Evolutionary conservation across 352 stramenopile species (phyloP).

Genomic region (Phytophthora ohioensis): DNA sequence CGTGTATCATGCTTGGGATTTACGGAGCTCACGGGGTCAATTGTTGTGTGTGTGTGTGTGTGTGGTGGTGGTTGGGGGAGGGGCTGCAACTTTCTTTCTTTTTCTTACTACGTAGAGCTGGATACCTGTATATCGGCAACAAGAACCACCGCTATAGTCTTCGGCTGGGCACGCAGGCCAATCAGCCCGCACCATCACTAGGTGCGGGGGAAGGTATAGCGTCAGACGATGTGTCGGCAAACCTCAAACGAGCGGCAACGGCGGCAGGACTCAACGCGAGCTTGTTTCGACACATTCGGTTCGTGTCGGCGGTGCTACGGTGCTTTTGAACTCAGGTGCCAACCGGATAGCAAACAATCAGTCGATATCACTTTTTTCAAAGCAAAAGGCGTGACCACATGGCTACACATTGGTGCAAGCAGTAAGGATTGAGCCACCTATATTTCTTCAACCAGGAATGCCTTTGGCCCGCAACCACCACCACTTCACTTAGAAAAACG

Average conservation of each 20-base stretch:
- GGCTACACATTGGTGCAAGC: no score
- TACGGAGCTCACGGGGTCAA: not conserved
- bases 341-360: not conserved
- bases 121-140: not conserved
- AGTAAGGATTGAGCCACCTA: no score
- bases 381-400: no score
- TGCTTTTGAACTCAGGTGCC: conserved; percentile 2
- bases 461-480: no score
- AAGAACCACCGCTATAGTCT: not conserved
- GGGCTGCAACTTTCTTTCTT: conserved; percentile 19
- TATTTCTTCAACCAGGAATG: no score
- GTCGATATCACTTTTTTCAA: no score
- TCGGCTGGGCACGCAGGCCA: not conserved
- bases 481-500: no score
- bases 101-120: not conserved
- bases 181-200: not conserved
- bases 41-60: conserved; percentile 7
- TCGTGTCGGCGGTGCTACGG: conserved; percentile 1
- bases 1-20: not conserved
- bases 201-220: not conserved
- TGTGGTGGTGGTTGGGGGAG: no score
- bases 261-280: not conserved
- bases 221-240: not conserved
- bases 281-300: conserved; percentile 15
- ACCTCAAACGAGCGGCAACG: conserved; percentile 10